Evolutionary conservation across 306 rosid genomes (phyloP).

Genomic region (Notholithocarpus densiflorus): DNA sequence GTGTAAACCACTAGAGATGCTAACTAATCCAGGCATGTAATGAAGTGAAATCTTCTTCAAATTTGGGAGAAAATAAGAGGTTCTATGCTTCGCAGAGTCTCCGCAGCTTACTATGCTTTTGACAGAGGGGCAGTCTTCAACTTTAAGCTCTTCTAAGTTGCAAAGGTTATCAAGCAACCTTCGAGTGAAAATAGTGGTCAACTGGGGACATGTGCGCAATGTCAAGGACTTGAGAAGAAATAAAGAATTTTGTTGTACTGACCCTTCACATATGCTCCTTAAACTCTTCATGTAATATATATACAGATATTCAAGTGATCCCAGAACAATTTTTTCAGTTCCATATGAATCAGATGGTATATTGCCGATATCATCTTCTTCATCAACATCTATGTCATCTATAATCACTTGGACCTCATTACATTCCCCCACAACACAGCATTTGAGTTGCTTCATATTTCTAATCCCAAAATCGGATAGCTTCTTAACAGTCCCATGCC

Average conservation of each 20-base stretch:
- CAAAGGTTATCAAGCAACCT: not conserved
- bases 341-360: too few species aligned
- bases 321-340: not conserved
- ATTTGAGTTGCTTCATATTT: not conserved
- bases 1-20: conserved; percentile 10
- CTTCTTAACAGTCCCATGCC: conserved; percentile 19
- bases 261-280: conserved; percentile 12
- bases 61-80: not conserved
- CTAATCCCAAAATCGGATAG: not conserved
- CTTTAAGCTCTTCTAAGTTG: not conserved
- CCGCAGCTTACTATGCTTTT: not conserved
- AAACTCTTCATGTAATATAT: conserved; percentile 32
- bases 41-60: conserved; percentile 2
- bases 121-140: conserved; percentile 26
- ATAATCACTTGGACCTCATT: conserved; percentile 13
- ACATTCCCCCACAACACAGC: conserved; percentile 25
- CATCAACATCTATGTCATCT: too few species aligned
- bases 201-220: conserved; percentile 25
- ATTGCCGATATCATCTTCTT: too few species aligned
- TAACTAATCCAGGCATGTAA: conserved; percentile 1
- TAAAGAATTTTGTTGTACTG: not conserved
- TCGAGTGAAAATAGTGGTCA: conserved; percentile 6
- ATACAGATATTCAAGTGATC: not conserved
- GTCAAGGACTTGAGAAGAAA: not conserved
- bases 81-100: not conserved